Evolutionary conservation across 1,284 basidiomycete species (phyloP).

Genomic region (Flammula alnicola): DNA sequence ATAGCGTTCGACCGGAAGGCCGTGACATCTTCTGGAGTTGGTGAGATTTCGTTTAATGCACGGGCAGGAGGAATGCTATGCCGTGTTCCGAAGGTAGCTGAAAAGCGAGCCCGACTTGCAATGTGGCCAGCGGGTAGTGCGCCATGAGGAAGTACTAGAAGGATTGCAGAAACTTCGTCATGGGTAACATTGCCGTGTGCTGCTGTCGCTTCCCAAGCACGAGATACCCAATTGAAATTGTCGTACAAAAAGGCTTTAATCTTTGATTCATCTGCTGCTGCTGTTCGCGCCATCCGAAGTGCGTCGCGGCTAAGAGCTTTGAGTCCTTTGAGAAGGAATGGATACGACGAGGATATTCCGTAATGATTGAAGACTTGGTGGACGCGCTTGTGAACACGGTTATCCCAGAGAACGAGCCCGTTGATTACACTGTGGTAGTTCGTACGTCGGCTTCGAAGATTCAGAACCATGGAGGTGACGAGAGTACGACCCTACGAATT

Average conservation of each 20-base stretch:
- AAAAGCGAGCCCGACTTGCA: conserved; percentile 13
- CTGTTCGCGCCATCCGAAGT: conserved; percentile 6
- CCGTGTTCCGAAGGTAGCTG: conserved; percentile 5
- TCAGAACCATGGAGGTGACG: conserved; percentile 23
- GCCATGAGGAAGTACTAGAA: conserved; percentile 10
- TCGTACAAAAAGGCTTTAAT: conserved; percentile 25
- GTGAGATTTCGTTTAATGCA: conserved; percentile 19
- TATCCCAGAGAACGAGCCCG: conserved; percentile 23
- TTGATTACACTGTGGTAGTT: conserved; percentile 24
- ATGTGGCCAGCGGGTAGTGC: conserved; percentile 7
- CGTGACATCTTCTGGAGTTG: conserved; percentile 11
- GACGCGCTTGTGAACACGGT: conserved; percentile 17
- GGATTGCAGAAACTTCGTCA: conserved; percentile 26
- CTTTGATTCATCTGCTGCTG: conserved; percentile 21
- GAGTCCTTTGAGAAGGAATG: conserved; percentile 13
- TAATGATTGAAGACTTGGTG: conserved; percentile 20
- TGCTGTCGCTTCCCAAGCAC: conserved; percentile 18
- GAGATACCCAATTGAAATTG: conserved; percentile 27
- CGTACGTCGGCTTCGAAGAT: conserved; percentile 20
- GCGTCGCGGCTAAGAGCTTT: conserved; percentile 13
- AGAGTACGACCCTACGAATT: conserved; percentile 20
- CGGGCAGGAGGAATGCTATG: conserved; percentile 17
- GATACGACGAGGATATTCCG: conserved; percentile 20
- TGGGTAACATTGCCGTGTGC: conserved; percentile 16
- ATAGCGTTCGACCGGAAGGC: conserved; percentile 17